These are phyloP conservation scores for Solanum pimpinellifolium DNA, from an alignment of 257 asterid genomes.

Conservation along the genomic window DNA sequence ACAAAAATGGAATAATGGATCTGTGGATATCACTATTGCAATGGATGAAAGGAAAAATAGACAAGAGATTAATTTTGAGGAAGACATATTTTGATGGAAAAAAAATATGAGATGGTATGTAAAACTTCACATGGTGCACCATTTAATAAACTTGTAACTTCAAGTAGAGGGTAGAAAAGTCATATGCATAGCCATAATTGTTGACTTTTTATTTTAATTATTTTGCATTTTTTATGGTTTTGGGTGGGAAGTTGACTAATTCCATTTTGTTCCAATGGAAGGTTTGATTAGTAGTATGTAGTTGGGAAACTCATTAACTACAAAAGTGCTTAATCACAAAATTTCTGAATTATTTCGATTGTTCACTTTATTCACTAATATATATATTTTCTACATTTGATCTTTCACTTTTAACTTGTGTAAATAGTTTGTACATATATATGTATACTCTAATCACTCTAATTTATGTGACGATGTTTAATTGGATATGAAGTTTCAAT, in stretches of 20 bases:
- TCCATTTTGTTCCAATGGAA: background rate
- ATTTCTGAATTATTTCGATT: background rate
- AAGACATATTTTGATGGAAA: background rate
- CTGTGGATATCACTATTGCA: background rate
- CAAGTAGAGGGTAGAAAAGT: background rate
- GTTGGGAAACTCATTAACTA: background rate
- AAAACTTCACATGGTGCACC: background rate
- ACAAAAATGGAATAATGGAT: conserved; percentile 20
- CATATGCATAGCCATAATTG: background rate
- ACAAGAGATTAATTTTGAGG: background rate
- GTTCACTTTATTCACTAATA: background rate
- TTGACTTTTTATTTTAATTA: background rate
- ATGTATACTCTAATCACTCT: too few species aligned
- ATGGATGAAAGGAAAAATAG: background rate
- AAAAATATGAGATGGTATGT: background rate
- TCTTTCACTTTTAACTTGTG: too few species aligned
- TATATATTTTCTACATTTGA: background rate
- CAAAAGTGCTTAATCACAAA: background rate
- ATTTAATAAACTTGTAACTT: background rate
- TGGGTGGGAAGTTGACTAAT: background rate
- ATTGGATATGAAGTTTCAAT: too few species aligned
- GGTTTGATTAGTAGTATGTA: background rate
- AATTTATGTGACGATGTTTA: too few species aligned
- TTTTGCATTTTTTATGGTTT: background rate
- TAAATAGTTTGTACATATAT: too few species aligned